Percentiles rank a stretch among this genome's conserved stretches.
Conservation (phyloP, 352 stramenopile species). For the Hyaloperonospora brassicae region DNA sequence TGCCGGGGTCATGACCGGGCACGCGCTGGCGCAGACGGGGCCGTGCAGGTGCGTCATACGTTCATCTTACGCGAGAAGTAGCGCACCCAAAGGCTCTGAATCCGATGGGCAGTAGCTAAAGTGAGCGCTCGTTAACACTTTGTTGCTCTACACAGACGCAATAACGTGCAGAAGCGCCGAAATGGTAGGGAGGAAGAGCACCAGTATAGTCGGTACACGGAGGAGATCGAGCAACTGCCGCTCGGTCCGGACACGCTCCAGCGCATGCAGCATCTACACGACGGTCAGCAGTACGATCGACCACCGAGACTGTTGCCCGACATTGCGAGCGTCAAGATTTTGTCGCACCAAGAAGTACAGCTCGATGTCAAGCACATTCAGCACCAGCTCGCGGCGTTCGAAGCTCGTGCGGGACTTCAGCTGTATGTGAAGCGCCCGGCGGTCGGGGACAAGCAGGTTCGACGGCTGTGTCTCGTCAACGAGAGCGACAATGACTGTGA, state of each 20-base stretch:
- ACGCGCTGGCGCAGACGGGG: too few relatives aligned
- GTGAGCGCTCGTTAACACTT: not conserved
- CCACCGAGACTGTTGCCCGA: constrained; percentile 45
- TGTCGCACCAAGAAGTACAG: constrained; percentile 42
- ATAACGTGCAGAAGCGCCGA: constrained; percentile 41
- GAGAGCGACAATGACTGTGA: constrained; percentile 29
- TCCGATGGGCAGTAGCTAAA: too few relatives aligned
- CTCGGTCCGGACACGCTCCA: constrained; percentile 25
- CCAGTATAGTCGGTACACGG: constrained; percentile 7
- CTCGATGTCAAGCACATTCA: constrained; percentile 55
- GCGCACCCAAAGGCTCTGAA: not conserved
- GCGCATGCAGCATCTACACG: constrained; percentile 26
- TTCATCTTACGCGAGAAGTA: too few relatives aligned
- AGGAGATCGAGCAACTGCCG: constrained; percentile 16
- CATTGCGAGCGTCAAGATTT: constrained; percentile 44
- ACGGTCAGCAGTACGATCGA: constrained; percentile 38
- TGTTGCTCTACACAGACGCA: constrained; percentile 24
- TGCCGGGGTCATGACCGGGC: too few relatives aligned
- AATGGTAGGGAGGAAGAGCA: constrained; percentile 25
- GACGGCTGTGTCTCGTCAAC: constrained; percentile 19
- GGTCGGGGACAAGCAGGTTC: constrained; percentile 21
- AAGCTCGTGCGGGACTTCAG: constrained; percentile 25
- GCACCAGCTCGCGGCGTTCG: constrained; percentile 39
- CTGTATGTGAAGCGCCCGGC: constrained; percentile 8
- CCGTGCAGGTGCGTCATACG: too few relatives aligned